These are phyloP conservation scores for Boletus rex-veris DNA, from an alignment of 768 basidiomycete species.

Conservation along the genomic window DNA sequence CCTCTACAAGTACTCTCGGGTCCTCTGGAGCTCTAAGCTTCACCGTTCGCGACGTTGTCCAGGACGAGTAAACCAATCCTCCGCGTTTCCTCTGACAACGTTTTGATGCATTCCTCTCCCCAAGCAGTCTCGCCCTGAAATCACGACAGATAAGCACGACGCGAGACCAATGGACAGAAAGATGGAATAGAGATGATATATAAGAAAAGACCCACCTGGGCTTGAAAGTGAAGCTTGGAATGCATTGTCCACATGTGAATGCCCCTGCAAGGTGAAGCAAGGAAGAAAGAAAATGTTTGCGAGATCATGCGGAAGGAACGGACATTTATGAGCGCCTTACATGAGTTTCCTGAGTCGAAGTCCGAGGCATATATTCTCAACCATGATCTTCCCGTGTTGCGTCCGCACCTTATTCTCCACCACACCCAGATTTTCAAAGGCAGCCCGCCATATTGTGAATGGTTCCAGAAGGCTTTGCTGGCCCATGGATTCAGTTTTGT, in stretches of 20 bases:
- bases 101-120: slow-evolving; percentile 15
- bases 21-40: too few relatives aligned
- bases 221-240: slow-evolving; percentile 11
- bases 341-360: slow-evolving; percentile 5
- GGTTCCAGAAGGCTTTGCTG: not conserved
- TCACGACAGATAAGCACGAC: not conserved
- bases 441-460: not conserved
- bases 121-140: slow-evolving; percentile 18
- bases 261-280: not conserved
- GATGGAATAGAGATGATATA: too few relatives aligned
- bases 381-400: slow-evolving; percentile 2
- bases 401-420: slow-evolving; percentile 11
- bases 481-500: not conserved
- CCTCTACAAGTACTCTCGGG: too few relatives aligned
- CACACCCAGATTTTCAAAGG: slow-evolving; percentile 13
- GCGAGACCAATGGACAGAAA: too few relatives aligned
- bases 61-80: slow-evolving; percentile 15
- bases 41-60: not conserved
- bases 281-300: not conserved
- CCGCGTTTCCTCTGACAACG: slow-evolving; percentile 13
- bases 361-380: slow-evolving; percentile 7
- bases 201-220: slow-evolving; percentile 5
- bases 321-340: not conserved
- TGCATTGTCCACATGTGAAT: slow-evolving; percentile 20
- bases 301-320: not conserved